Evolutionary conservation across 768 basidiomycete genomes (phyloP), one percentile per base, ranked within the genome.

Genomic region (Tylopilus intermedius): DNA sequence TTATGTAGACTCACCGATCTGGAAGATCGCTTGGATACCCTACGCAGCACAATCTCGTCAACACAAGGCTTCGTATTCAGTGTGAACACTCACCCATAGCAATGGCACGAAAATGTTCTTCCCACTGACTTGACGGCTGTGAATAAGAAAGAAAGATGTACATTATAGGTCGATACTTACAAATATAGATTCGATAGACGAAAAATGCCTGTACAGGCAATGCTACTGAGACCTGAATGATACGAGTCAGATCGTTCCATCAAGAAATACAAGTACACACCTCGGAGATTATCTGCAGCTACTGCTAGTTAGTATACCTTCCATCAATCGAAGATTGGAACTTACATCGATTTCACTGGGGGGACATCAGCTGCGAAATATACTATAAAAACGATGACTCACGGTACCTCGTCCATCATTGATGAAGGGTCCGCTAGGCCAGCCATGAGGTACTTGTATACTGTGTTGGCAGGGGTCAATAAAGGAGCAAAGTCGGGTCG

Each of bases 281-380:
- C 35, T 11, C 46, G 0, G 37, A 33, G 21, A 58, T 21, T 4
- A 40, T 2, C 47, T 57, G 60, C 0, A 62, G 1, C 59, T 62
- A 24, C 15, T 7, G 30, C 21, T 8, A 4, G 21, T 62, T 4
- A 15, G 35, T 37, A 15, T 3, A 32, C 7, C 13, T 35, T 38
- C n/a, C 24, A 35, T 14, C 13, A 1, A 0, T 40, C 21, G n/a
- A 4, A 4, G 8, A 43, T 8, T 27, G n/a, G n/a, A 14, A 46
- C 59, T 54, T 44, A 60, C 59, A 1, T 37, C 1, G 2, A 58
- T 13, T 3, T 62, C 60, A 0, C 59, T 60, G n/a, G 13, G n/a
- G 41, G 41, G 7, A 7, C 2, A 27, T 45, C 4, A 13, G 30
- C 30, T 30, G 7, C 7, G 7, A 22, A 2, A 26, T 13, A 4